Conservation (phyloP, 257 asterid genomes). For the Lantana camara region DNA sequence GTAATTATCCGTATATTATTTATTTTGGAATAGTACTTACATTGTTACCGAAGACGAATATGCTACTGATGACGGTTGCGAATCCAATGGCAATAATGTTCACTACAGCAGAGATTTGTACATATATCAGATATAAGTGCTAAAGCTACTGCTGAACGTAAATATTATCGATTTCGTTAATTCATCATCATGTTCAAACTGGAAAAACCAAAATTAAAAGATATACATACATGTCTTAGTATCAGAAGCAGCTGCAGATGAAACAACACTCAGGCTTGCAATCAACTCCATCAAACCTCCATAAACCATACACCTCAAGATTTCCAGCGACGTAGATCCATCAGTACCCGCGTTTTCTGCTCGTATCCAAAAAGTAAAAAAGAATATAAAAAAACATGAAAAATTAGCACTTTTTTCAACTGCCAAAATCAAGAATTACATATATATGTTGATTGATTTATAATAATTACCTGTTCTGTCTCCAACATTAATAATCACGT, state of each 20-base stretch:
- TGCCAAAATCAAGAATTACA: too few species aligned
- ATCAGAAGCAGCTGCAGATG: conserved; percentile 73
- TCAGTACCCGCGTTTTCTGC: background rate
- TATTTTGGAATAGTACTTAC: conserved; percentile 40
- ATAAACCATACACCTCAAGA: conserved; percentile 59
- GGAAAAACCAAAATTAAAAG: too few species aligned
- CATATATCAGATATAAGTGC: too few species aligned
- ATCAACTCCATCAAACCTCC: conserved; percentile 69
- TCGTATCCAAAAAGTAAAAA: background rate
- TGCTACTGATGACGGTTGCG: conserved; percentile 62
- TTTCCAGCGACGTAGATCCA: conserved; percentile 44
- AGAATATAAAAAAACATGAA: too few species aligned
- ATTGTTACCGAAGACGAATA: conserved; percentile 34
- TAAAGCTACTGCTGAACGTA: too few species aligned
- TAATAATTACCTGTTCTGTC: background rate
- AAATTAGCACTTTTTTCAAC: too few species aligned
- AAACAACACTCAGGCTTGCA: conserved; percentile 60
- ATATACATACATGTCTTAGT: conserved; percentile 45
- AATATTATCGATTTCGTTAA: too few species aligned
- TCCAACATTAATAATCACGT: background rate
- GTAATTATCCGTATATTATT: too few species aligned
- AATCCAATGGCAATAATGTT: conserved; percentile 57
- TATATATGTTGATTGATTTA: too few species aligned
- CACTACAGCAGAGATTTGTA: conserved; percentile 43
- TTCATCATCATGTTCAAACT: too few species aligned